Percentiles rank a stretch among this genome's conserved stretches.
These are phyloP conservation scores for Acephala macrosclerotiorum DNA, from an alignment of 2,329 filamentous ascomycete species.

Conservation along the genomic window DNA sequence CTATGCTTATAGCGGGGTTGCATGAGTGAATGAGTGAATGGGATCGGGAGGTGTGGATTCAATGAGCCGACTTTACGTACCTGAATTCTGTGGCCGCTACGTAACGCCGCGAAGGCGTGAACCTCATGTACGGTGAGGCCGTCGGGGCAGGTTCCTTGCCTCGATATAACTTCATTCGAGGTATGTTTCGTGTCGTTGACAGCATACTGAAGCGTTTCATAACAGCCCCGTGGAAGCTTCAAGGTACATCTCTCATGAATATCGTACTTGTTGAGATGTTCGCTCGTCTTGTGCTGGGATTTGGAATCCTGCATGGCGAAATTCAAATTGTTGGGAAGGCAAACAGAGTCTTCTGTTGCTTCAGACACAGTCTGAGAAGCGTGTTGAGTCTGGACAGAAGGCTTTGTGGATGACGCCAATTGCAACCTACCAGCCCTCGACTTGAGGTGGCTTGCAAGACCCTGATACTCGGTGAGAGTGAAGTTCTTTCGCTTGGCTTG, in stretches of 20 bases:
- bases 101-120: conserved; percentile 57
- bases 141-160: conserved; percentile 54
- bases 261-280: conserved; percentile 30
- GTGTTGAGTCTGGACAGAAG: conserved; percentile 45
- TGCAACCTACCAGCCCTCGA: conserved; percentile 22
- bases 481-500: conserved; percentile 10
- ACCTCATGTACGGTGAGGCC: conserved; percentile 61
- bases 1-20: not conserved
- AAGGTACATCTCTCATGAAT: conserved; percentile 50
- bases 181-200: conserved; percentile 35
- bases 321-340: conserved; percentile 53
- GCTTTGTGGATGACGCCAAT: conserved; percentile 31
- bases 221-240: conserved; percentile 43
- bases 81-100: conserved; percentile 33
- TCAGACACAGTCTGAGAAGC: conserved; percentile 34
- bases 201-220: conserved; percentile 37
- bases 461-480: conserved; percentile 17
- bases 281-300: conserved; percentile 22
- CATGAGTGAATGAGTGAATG: not conserved
- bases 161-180: conserved; percentile 61
- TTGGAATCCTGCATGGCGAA: conserved; percentile 49
- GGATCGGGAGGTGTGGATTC: not conserved
- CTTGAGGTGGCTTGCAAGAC: conserved; percentile 18
- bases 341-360: conserved; percentile 48
- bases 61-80: not conserved